A percentile compares a stretch with the other conserved stretches of the same genome.
phyloP scores from a whole-genome alignment of 768 basidiomycete genomes.

The Phaeolepiota aurea region DNA sequence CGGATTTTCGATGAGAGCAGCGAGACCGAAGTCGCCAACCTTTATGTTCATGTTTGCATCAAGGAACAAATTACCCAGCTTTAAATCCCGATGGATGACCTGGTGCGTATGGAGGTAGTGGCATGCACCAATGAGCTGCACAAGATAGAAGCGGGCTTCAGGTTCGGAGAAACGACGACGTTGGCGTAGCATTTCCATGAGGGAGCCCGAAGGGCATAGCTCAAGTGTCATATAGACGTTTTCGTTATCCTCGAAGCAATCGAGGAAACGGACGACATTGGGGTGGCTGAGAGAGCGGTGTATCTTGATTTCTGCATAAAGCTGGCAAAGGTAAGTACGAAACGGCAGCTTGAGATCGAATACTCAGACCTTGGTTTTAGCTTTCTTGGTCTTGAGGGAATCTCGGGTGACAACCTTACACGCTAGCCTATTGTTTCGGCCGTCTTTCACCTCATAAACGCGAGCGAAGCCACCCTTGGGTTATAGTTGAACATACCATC shows the following conservation, averaged over 20 bases:
- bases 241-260: conserved; percentile 91
- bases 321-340: conserved; percentile 31
- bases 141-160: conserved; percentile 86
- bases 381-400: conserved; percentile 91
- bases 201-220: conserved; percentile 81
- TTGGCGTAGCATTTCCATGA: conserved; percentile 86
- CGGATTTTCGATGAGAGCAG: conserved; percentile 91
- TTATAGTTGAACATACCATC: no score
- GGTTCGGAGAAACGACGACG: conserved; percentile 86
- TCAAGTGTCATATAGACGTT: conserved; percentile 98
- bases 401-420: conserved; percentile 95
- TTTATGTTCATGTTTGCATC: conserved; percentile 91
- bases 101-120: conserved; percentile 96
- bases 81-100: conserved; percentile 96
- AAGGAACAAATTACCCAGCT: conserved; percentile 91
- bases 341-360: background rate
- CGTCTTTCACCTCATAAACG: conserved; percentile 89
- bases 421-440: conserved; percentile 55
- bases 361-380: conserved; percentile 88
- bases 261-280: conserved; percentile 86
- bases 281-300: conserved; percentile 87
- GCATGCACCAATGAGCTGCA: conserved; percentile 93
- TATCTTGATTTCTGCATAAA: conserved; percentile 98
- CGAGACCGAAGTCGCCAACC: conserved; percentile 95
- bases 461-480: conserved; percentile 83